Evolutionary conservation across 2,329 filamentous ascomycete species (phyloP), one percentile per base, ranked within the genome.

Genomic region (Ceratocystis smalleyi): DNA sequence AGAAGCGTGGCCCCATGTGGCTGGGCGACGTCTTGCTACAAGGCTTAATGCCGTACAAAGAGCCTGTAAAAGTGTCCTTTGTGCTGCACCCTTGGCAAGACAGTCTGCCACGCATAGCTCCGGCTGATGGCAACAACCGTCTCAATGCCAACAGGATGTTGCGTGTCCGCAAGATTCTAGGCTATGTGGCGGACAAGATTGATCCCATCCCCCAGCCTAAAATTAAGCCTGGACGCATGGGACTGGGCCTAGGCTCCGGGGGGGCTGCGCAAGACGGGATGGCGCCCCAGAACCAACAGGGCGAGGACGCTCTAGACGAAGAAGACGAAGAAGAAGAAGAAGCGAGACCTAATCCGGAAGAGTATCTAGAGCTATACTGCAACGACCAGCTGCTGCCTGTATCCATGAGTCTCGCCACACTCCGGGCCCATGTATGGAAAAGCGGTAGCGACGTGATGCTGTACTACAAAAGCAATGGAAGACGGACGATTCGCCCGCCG

Each of bases 61-160:
- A 97, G n/a, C 85, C 91, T 1, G 83, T 92, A 69, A 99, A 99
- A 78, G 86, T 97, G n/a, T 91, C 89, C 2, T 99, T 99, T 71
- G 82, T 96, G 17, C 79, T 99, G 27, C 84, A 94, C 69, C 91
- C 94, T 0, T 91, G 83, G 76, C 81, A 88, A 70, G 86, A 89
- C 68, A 76, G 81, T 30, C 77, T 97, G 62, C 90, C 91, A 0
- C 81, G 81, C 64, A 87, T 96, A 61, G 83, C 87, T 40, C 82
- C 84, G 27, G 75, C 83, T 3, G 91, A 95, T 71, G 87, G 86
- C 62, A 95, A 92, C 73, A 92, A 91, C 69, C 86, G 94, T 27
- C 80, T 99, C 62, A 99, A 97, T 72, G 94, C 94, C 10, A 99
- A 97, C 72, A 84, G 92, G 64, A 97, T 99, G 94, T 79, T 99